Conservation (phyloP, 805 yeast genomes). For the Yamadazyma kitorensis region DNA sequence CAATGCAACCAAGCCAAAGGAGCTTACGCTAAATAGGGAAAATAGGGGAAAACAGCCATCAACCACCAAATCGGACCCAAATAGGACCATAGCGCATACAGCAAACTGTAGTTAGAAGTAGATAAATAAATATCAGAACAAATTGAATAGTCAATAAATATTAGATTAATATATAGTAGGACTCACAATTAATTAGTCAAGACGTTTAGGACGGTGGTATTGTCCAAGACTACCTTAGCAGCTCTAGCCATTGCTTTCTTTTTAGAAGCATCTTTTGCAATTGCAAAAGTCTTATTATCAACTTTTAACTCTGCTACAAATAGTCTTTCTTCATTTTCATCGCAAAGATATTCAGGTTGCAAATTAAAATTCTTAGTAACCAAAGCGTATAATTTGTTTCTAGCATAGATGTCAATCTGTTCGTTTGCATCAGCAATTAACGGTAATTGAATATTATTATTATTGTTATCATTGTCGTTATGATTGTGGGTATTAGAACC, state of each 20-base stretch:
- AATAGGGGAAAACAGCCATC: too few relatives aligned
- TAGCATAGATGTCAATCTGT: slow-evolving; percentile 32
- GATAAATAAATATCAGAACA: neutral
- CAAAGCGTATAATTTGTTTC: slow-evolving; percentile 38
- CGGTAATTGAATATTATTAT: too few relatives aligned
- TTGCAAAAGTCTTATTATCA: slow-evolving; percentile 26
- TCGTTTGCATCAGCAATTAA: slow-evolving; percentile 22
- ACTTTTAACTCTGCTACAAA: slow-evolving; percentile 29
- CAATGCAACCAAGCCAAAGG: too few relatives aligned
- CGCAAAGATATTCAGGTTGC: slow-evolving; percentile 32
- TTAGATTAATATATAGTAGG: too few relatives aligned
- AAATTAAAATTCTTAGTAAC: slow-evolving; percentile 33
- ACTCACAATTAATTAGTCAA: neutral
- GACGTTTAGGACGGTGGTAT: slow-evolving; percentile 3
- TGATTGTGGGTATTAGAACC: too few relatives aligned
- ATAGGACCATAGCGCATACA: neutral
- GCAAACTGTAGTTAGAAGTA: neutral
- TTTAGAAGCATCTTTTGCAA: slow-evolving; percentile 34
- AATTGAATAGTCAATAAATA: neutral
- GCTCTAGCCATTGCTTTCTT: slow-evolving; percentile 41
- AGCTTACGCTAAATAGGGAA: too few relatives aligned
- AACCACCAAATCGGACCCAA: neutral
- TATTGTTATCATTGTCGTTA: too few relatives aligned
- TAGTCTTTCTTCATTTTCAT: slow-evolving; percentile 19
- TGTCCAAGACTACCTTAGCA: slow-evolving; percentile 34